Evolutionary conservation across 169 alveolate species (phyloP).

Genomic region (Plasmodium gallinaceum): DNA sequence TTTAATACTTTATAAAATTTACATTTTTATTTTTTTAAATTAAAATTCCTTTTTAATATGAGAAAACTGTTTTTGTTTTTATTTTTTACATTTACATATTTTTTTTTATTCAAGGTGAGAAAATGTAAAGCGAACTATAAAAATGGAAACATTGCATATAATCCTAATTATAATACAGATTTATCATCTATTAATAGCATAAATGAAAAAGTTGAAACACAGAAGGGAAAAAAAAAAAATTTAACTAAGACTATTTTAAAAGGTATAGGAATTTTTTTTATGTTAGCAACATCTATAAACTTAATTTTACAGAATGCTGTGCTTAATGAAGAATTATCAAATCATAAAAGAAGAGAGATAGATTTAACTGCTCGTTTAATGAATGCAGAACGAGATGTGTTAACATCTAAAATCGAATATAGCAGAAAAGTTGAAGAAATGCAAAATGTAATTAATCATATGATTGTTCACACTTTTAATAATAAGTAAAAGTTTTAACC

Average conservation of each 20-base stretch:
- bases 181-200: background rate
- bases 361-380: constrained; percentile 7
- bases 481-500: background rate
- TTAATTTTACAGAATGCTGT: constrained; percentile 2
- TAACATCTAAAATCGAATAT: background rate
- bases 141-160: background rate
- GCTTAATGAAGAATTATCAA: constrained; percentile 2
- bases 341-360: constrained; percentile 9
- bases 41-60: constrained; percentile 1
- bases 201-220: background rate
- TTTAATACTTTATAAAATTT: too few relatives aligned
- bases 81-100: too few relatives aligned
- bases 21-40: background rate
- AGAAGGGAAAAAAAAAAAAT: background rate
- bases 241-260: constrained; percentile 1
- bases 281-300: background rate
- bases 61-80: background rate
- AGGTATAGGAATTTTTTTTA: constrained; percentile 1
- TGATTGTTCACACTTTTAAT: constrained; percentile 10
- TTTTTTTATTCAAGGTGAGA: background rate
- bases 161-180: background rate
- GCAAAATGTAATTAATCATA: constrained; percentile 15
- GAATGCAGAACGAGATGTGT: background rate
- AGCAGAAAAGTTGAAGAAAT: constrained; percentile 16
- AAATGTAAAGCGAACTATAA: background rate